Evolutionary conservation across 768 basidiomycete species (phyloP).

Genomic region (Boletus patriciae): DNA sequence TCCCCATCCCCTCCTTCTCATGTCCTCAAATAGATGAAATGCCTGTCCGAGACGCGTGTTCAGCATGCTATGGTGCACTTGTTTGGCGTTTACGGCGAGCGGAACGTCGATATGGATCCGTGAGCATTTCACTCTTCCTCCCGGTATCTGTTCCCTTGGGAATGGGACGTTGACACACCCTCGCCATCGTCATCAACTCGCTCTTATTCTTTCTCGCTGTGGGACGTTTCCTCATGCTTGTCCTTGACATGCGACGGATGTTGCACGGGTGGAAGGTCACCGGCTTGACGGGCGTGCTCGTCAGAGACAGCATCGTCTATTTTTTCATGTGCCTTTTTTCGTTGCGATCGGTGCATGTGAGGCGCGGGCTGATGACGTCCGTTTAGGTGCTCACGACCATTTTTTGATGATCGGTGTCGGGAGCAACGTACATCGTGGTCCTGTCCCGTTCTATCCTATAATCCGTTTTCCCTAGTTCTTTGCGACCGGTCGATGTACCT

Average conservation of each 20-base stretch:
- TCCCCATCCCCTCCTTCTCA: no score
- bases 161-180: conserved; percentile 22
- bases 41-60: no score
- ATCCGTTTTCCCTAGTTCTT: no score
- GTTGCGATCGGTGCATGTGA: background rate
- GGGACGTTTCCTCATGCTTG: conserved; percentile 14
- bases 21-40: no score
- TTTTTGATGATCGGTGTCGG: conserved; percentile 16
- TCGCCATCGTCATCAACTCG: conserved; percentile 6
- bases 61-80: no score
- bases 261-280: conserved; percentile 6
- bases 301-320: conserved; percentile 19
- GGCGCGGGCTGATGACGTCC: background rate
- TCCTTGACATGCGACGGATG: conserved; percentile 7
- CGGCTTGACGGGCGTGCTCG: conserved; percentile 19
- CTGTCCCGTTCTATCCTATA: no score
- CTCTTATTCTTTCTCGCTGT: conserved; percentile 18
- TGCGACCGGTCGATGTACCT: no score
- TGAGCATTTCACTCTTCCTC: conserved; percentile 10
- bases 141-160: no score
- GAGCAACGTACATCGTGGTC: conserved; percentile 6
- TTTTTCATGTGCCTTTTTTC: conserved; percentile 16
- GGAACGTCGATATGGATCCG: no score
- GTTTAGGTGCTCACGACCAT: conserved; percentile 15
- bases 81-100: no score